Percentiles rank a stretch among this genome's conserved stretches.
These are phyloP conservation scores for Acanthamoeba royreba DNA, from an alignment of 208 protist genomes.

Conservation along the genomic window DNA sequence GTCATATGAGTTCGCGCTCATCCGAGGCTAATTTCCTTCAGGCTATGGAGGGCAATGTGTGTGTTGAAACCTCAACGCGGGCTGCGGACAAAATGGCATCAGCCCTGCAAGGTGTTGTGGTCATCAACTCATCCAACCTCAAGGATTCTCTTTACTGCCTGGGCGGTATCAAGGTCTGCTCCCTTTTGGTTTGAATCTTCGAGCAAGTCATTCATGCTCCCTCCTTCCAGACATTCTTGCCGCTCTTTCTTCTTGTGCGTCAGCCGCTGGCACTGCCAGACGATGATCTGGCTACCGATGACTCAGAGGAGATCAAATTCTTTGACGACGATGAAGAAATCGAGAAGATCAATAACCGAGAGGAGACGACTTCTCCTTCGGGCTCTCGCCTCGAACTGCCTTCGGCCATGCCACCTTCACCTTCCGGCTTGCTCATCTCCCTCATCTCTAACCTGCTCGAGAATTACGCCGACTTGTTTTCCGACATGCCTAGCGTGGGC, in stretches of 20 bases:
- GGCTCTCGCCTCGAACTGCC: neutral
- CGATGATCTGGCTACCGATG: neutral
- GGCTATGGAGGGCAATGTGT: constrained; percentile 37
- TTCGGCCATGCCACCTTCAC: neutral
- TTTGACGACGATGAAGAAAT: neutral
- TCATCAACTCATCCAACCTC: constrained; percentile 20
- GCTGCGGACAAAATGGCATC: neutral
- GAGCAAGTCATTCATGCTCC: neutral
- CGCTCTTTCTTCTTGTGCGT: neutral
- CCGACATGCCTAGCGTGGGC: neutral
- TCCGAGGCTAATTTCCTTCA: neutral
- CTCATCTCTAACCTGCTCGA: neutral
- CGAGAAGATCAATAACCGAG: neutral
- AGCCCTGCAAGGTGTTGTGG: neutral
- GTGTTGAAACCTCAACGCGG: constrained; percentile 12
- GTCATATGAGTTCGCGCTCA: neutral
- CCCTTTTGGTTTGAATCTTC: neutral
- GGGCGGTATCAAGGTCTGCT: constrained; percentile 18
- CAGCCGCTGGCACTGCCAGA: neutral
- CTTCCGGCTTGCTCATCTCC: constrained; percentile 22
- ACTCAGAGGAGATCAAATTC: constrained; percentile 11
- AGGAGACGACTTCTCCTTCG: neutral
- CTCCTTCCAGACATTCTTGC: neutral
- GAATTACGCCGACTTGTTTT: neutral
- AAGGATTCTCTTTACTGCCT: constrained; percentile 38